A percentile compares a stretch with the other conserved stretches of the same genome.
Conservation (phyloP, 306 rosid genomes). For the Astragalus glycyphyllos region DNA sequence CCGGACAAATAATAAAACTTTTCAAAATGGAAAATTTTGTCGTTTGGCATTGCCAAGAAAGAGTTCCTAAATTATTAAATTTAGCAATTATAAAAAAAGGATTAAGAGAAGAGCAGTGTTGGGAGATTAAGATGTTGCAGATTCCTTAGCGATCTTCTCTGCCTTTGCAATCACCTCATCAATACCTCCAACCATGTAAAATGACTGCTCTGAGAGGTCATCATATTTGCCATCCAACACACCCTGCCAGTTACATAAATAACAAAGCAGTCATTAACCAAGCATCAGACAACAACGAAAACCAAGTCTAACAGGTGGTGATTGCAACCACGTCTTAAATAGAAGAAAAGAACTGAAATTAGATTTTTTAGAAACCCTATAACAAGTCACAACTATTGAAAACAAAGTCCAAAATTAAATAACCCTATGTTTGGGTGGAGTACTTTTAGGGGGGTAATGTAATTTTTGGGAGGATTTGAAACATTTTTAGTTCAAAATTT, state of each 20-base stretch:
- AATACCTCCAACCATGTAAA: conserved; percentile 99
- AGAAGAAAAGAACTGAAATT: neutral
- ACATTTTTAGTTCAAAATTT: too few relatives aligned
- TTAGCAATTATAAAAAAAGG: conserved; percentile 62
- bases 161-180: conserved; percentile 97
- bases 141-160: conserved; percentile 95
- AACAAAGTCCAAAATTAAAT: neutral
- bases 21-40: conserved; percentile 61
- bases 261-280: conserved; percentile 21
- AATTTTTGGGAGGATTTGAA: too few relatives aligned
- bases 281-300: neutral
- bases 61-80: conserved; percentile 72
- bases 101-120: conserved; percentile 16
- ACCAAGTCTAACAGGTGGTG: neutral
- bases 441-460: too few relatives aligned
- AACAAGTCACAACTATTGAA: conserved; percentile 1
- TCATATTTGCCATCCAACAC: conserved; percentile 97
- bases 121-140: conserved; percentile 59
- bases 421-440: too few relatives aligned
- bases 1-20: conserved; percentile 48
- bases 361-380: neutral
- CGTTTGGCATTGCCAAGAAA: conserved; percentile 70
- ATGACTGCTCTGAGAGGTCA: conserved; percentile 89
- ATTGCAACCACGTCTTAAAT: neutral
- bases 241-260: conserved; percentile 60